Evolutionary conservation across 805 yeast species (phyloP).

Genomic region (Candida manassasensis): DNA sequence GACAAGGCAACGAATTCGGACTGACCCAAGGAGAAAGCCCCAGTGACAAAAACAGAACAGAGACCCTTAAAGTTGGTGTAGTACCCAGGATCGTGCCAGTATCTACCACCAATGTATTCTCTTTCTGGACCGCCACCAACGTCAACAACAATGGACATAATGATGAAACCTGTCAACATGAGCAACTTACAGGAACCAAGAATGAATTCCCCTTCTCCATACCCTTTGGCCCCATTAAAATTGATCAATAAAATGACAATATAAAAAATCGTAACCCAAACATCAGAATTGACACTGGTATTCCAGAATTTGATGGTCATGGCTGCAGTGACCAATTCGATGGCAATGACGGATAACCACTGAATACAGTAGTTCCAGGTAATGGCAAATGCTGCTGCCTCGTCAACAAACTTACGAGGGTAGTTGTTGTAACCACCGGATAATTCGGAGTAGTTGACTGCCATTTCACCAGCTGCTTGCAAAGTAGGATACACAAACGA

Average conservation of each 20-base stretch:
- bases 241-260: constrained; percentile 41
- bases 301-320: constrained; percentile 59
- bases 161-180: constrained; percentile 36
- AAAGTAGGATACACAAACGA: constrained; percentile 34
- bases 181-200: constrained; percentile 34
- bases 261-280: constrained; percentile 51
- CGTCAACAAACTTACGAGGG: constrained; percentile 50
- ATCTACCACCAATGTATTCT: constrained; percentile 38
- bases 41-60: constrained; percentile 35
- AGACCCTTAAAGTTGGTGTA: constrained; percentile 37
- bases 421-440: constrained; percentile 63
- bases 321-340: constrained; percentile 62
- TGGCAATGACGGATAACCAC: constrained; percentile 58
- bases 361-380: constrained; percentile 62
- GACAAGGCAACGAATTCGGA: constrained; percentile 37
- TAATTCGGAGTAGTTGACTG: constrained; percentile 52
- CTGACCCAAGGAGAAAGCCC: constrained; percentile 38
- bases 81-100: constrained; percentile 38
- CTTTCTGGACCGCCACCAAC: constrained; percentile 33
- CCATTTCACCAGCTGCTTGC: constrained; percentile 46
- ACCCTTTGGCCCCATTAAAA: constrained; percentile 44
- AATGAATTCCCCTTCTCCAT: constrained; percentile 41
- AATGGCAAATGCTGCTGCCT: constrained; percentile 53
- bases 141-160: constrained; percentile 37
- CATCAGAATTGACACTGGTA: constrained; percentile 46